Evolutionary conservation across 1,284 basidiomycete genomes (phyloP), one percentile per base, ranked within the genome.

Genomic region (Gastroboletus turbinatus): DNA sequence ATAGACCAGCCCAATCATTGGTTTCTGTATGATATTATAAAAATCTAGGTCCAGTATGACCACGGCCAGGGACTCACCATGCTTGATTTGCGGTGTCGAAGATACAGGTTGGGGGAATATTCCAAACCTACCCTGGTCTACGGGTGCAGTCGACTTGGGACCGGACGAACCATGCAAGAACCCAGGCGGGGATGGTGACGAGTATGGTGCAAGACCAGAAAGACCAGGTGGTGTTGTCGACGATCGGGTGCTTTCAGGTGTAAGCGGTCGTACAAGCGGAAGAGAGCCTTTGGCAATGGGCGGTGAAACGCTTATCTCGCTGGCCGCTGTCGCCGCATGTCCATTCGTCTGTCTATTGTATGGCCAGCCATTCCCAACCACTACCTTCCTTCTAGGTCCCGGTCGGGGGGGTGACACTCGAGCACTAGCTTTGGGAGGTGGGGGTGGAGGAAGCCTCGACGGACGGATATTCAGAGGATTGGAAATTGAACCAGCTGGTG

Each of bases 401-500:
- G 23, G 32, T 3, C 36, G 50, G 7, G 66, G 64, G 7, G 67
- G 19, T 5, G 58, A 42, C 33, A n/a, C 29, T 35, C 57, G 69
- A 5, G 48, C 13, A 43, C 5, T 19, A 27, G 47, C 1, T 46
- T 61, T 67, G 2, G 42, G 36, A 17, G 58, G 48, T 29, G 36
- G 53, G 2, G 46, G 53, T 7, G 48, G 69, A 25, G 54, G 40
- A 35, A 51, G 50, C 46, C 56, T 61, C 16, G 80, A 79, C 10
- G 82, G 80, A 32, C 76, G 73, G 49, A 84, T 83, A 46, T 73
- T 74, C 39, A 84, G 65, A 29, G 81, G 80, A 62, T 83, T 84
- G 1, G 73, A 75, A 32, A 74, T 64, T 9, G 80, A 74, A 6
- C 76, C 76, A 6, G 70, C 63, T 19, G 75, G 63, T 27, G 77